Evolutionary conservation across 2,329 filamentous ascomycete genomes (phyloP), one percentile per base, ranked within the genome.

Genomic region (Monosporascus sp.): DNA sequence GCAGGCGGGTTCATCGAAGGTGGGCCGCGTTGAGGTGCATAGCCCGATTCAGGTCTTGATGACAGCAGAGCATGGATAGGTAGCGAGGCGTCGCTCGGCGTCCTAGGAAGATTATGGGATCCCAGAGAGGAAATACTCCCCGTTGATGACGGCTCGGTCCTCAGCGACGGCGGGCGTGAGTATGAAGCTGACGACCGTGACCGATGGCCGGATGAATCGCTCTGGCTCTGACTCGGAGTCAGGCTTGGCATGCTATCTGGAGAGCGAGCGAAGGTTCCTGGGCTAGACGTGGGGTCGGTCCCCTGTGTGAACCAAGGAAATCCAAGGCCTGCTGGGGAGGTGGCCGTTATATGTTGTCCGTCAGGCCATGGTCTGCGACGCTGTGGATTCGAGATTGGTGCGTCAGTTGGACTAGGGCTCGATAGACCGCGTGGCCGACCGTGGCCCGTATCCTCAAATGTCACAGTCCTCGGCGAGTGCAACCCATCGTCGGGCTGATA

Each of bases 21-120:
- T 31, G 46, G 49, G 47, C 27, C 50, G 50, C 43, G 54, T 49
- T 38, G 48, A 49, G 41, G 57, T 44, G 48, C 41, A 48, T 49
- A 59, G 45, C 60, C 58, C 56, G 53, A 50, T 20, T 67, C 54
- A 8, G 65, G 59, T 54, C 74, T 74, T 22, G 74, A 72, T 2
- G 73, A 73, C 20, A 83, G 65, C 0, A 83, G 68, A 0, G 79
- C 74, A 57, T 82, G 79, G 24, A 83, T 82, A 1, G 80, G 78
- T 11, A 83, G 59, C 1, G 77, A 70, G 0, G 77, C 74, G 38
- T 82, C 80, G 47, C 76, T 73, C 0, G 76, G 72, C 5, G 75
- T 76, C 43, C 78, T 70, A 2, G 74, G 70, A n/a, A 66, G 65
- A 24, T 65, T 62, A 22, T 68, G 70, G 1, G 76, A 74, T 15